Conservation (phyloP, 768 basidiomycete species). For the Rhizopogon salebrosus region DNA sequence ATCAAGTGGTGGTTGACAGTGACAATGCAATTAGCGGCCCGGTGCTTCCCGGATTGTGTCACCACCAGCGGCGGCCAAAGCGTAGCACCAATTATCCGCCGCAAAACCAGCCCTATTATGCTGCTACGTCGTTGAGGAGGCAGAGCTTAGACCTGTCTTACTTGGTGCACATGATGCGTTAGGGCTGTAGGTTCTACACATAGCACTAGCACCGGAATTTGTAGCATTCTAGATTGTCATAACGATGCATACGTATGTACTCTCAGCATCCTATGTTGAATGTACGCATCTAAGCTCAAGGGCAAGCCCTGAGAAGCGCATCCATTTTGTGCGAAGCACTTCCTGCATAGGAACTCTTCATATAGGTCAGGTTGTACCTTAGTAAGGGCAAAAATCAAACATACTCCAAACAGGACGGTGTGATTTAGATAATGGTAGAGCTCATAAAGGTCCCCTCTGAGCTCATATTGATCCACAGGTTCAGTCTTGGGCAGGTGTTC, state of each 20-base stretch:
- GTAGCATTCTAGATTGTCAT: not conserved
- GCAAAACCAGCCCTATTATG: too few species aligned
- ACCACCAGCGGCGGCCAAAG: too few species aligned
- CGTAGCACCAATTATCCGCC: too few species aligned
- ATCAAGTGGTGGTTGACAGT: too few species aligned
- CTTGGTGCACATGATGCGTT: not conserved
- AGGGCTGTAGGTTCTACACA: not conserved
- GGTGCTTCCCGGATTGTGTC: too few species aligned
- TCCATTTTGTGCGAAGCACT: conserved; percentile 48
- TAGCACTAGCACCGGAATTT: not conserved
- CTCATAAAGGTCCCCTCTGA: conserved; percentile 67
- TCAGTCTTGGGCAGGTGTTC: conserved; percentile 55
- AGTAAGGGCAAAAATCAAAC: conserved; percentile 18
- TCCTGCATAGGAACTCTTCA: conserved; percentile 44
- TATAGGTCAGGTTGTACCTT: not conserved
- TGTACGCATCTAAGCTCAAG: not conserved
- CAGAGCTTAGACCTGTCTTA: too few species aligned
- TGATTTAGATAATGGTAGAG: conserved; percentile 83
- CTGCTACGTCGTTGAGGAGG: too few species aligned
- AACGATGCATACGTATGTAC: not conserved
- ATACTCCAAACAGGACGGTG: conserved; percentile 71
- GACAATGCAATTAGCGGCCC: too few species aligned
- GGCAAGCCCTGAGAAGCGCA: conserved; percentile 33
- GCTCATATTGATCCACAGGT: conserved; percentile 58
- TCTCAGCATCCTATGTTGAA: too few species aligned